A percentile compares a stretch with the other conserved stretches of the same genome.
phyloP scores from a whole-genome alignment of 2,329 filamentous ascomycete species.

The Metarhizium brunneum region DNA sequence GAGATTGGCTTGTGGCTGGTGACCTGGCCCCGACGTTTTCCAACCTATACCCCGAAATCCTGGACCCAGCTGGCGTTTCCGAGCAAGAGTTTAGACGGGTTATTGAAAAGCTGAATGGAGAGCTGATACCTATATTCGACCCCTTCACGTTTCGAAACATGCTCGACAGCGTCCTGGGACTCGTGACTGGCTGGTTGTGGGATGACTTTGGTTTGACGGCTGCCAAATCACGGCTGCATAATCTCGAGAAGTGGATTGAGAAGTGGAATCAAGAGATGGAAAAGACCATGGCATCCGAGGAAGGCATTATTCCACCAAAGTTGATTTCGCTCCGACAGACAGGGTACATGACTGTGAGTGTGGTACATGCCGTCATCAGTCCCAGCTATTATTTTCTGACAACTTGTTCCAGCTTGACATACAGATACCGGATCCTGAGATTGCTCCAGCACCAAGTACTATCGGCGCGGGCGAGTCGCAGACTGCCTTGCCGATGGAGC shows the following conservation, averaged over 20 bases:
- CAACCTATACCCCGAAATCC: slow-evolving; percentile 91
- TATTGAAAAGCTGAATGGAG: slow-evolving; percentile 72
- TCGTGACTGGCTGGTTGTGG: slow-evolving; percentile 89
- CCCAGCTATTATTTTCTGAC: slow-evolving; percentile 5
- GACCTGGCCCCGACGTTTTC: slow-evolving; percentile 90
- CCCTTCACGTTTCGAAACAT: slow-evolving; percentile 71
- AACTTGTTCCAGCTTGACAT: slow-evolving; percentile 56
- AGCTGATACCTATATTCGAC: slow-evolving; percentile 68
- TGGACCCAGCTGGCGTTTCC: slow-evolving; percentile 71
- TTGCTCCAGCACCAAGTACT: slow-evolving; percentile 44
- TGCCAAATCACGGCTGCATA: slow-evolving; percentile 61
- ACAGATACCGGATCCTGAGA: slow-evolving; percentile 70
- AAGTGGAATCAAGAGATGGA: slow-evolving; percentile 73
- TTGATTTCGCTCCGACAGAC: slow-evolving; percentile 73
- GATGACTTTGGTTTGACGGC: slow-evolving; percentile 76
- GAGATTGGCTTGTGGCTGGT: slow-evolving; percentile 85
- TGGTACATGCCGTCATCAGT: background rate
- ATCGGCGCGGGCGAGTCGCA: slow-evolving; percentile 27
- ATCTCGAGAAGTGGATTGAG: slow-evolving; percentile 73
- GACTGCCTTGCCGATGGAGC: slow-evolving; percentile 24
- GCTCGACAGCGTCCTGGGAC: slow-evolving; percentile 67
- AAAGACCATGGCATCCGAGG: slow-evolving; percentile 41
- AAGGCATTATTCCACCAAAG: slow-evolving; percentile 48
- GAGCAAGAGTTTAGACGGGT: slow-evolving; percentile 81
- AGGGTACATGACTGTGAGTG: slow-evolving; percentile 72